A percentile compares a stretch with the other conserved stretches of the same genome.
Evolutionary conservation across 345 rosid species (phyloP).

Genomic region (Erysimum cheiranthoides): DNA sequence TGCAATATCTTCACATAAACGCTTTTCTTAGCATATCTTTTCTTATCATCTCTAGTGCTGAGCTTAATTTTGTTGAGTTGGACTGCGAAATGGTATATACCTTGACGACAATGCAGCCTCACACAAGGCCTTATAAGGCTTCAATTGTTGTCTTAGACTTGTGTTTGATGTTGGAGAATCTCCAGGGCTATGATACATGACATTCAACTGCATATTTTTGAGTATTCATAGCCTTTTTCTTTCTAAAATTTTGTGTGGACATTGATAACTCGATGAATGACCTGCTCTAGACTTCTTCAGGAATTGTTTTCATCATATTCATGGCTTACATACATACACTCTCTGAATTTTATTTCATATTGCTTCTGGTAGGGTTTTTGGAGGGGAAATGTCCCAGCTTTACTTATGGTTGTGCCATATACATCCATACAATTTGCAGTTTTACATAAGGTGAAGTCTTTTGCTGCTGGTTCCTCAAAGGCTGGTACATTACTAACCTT

Average conservation of each 20-base stretch:
- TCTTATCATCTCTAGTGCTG: background rate
- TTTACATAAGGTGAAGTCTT: slow-evolving; percentile 24
- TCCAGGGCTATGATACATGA: background rate
- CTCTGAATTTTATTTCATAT: background rate
- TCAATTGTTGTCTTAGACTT: background rate
- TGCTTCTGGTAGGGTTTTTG: slow-evolving; percentile 17
- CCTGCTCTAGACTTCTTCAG: background rate
- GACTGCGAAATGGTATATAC: background rate
- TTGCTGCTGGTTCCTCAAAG: slow-evolving; percentile 29
- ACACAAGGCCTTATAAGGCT: background rate
- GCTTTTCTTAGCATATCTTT: background rate
- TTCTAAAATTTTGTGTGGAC: background rate
- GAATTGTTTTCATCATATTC: background rate
- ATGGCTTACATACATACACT: background rate
- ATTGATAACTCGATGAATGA: background rate
- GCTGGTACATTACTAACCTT: slow-evolving; percentile 13
- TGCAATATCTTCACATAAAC: background rate
- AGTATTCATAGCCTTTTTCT: background rate
- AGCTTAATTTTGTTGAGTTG: background rate
- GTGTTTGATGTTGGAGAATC: background rate
- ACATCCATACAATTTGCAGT: slow-evolving; percentile 27
- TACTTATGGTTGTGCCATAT: slow-evolving; percentile 25
- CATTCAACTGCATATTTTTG: background rate
- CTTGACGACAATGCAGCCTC: background rate
- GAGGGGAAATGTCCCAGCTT: slow-evolving; percentile 29